Evolutionary conservation across 441 rosid genomes (phyloP).

Genomic region (Francoa sonchifolia): DNA sequence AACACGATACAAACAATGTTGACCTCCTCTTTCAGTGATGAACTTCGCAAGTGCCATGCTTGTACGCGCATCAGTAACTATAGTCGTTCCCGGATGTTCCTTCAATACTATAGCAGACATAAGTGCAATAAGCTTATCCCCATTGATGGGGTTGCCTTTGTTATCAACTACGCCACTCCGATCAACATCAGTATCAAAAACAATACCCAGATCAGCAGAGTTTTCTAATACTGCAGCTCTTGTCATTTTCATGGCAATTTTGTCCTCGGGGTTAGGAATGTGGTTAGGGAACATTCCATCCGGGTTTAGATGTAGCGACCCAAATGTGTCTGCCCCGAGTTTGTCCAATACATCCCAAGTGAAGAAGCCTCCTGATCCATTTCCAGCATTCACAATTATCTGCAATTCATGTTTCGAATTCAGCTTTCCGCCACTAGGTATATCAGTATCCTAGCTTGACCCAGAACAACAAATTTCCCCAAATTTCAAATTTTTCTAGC

Average conservation of each 20-base stretch:
- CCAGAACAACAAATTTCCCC: no score
- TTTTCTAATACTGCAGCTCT: conserved; percentile 59
- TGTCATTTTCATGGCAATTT: conserved; percentile 70
- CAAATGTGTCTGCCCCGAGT: conserved; percentile 83
- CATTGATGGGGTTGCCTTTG: conserved; percentile 69
- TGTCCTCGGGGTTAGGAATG: conserved; percentile 86
- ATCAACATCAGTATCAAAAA: conserved; percentile 90
- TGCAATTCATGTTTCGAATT: no score
- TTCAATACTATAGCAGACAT: conserved; percentile 67
- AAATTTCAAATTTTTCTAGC: no score
- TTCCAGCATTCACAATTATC: conserved; percentile 89
- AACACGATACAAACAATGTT: conserved; percentile 77
- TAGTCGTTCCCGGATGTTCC: conserved; percentile 75
- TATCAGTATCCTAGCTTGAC: no score
- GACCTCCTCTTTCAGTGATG: conserved; percentile 61
- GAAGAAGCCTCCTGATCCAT: conserved; percentile 91
- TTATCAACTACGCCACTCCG: conserved; percentile 81
- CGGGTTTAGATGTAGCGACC: conserved; percentile 69
- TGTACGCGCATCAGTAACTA: conserved; percentile 83
- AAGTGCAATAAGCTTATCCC: conserved; percentile 78
- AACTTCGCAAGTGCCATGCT: conserved; percentile 66
- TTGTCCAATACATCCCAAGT: conserved; percentile 79
- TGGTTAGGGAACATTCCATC: conserved; percentile 92
- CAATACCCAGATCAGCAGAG: conserved; percentile 81
- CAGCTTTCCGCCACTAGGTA: no score